Conservation (phyloP, 2,329 filamentous ascomycete genomes). For the Monosporascus sp. region DNA sequence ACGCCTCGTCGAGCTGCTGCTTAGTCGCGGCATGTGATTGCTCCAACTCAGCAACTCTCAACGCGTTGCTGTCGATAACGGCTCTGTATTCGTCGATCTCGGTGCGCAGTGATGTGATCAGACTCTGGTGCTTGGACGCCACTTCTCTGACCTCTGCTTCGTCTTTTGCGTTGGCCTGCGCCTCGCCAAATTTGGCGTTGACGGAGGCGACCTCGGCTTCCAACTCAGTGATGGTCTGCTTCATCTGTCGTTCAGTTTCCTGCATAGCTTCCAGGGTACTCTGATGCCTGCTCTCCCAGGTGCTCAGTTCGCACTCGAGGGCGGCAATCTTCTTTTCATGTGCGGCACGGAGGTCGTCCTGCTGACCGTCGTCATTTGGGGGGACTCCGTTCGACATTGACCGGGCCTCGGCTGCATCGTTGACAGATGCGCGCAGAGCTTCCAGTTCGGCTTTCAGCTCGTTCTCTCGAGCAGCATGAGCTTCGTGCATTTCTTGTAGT, state of each 20-base stretch:
- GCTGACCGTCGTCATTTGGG: slow-evolving; percentile 25
- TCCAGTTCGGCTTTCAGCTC: slow-evolving; percentile 70
- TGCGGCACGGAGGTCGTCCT: slow-evolving; percentile 28
- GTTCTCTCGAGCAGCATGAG: slow-evolving; percentile 68
- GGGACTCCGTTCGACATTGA: slow-evolving; percentile 8
- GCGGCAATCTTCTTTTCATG: slow-evolving; percentile 56
- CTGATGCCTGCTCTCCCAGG: slow-evolving; percentile 74
- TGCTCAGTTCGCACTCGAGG: slow-evolving; percentile 65
- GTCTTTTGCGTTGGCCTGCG: slow-evolving; percentile 34
- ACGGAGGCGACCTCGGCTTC: slow-evolving; percentile 55
- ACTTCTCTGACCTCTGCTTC: slow-evolving; percentile 43
- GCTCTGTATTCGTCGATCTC: slow-evolving; percentile 80
- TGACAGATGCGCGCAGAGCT: slow-evolving; percentile 54
- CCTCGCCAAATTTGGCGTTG: slow-evolving; percentile 43
- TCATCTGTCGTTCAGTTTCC: slow-evolving; percentile 66
- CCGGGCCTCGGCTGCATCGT: slow-evolving; percentile 22
- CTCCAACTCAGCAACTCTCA: slow-evolving; percentile 70
- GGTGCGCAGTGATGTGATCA: slow-evolving; percentile 58
- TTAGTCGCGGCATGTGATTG: slow-evolving; percentile 61
- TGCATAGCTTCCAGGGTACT: slow-evolving; percentile 65
- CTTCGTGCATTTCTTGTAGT: slow-evolving; percentile 66
- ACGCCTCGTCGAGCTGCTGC: slow-evolving; percentile 62
- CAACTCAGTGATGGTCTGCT: slow-evolving; percentile 66
- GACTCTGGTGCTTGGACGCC: slow-evolving; percentile 51
- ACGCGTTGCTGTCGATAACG: slow-evolving; percentile 62